Evolutionary conservation across 345 rosid genomes (phyloP), one percentile per base, ranked within the genome.

Genomic region (Barbarea vulgaris): DNA sequence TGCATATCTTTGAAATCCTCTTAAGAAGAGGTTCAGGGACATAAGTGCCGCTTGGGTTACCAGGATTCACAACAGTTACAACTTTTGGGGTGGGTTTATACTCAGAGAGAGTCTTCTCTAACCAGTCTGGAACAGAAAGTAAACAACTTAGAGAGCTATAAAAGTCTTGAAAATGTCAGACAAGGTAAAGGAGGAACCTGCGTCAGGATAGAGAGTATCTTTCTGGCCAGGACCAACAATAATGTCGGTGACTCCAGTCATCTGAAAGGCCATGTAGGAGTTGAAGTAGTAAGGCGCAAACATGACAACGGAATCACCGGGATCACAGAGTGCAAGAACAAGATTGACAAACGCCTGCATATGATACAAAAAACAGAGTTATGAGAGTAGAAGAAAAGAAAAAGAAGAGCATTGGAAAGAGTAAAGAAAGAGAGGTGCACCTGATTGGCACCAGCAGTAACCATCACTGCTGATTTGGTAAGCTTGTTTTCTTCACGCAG

Each of bases 381-480:
- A 11, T 27, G 42, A 77, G 67, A 47, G 2, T 9, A 63, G 10
- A 62, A 34, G 31, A 7, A 50, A 47, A 48, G 13, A 19, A 47
- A 34, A 30, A 18, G 24, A 46, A 75, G 57, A 67, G 53, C 11
- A 21, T 22, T 2, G 4, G 8, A 22, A 39, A 51, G 9, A 47
- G 64, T n/a, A 60, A 37, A 42, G 7, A 54, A 70, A 46, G 28
- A 41, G 2, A 3, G 30, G 15, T 19, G 64, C 51, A 92, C 97
- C 96, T 92, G 99, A 79, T 95, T 95, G 81, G 98, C 99, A 64
- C 99, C 98, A 4, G 99, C 87, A 73, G 99, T 95, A 64, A 92
- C 99, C 89, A 95, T 91, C 69, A 95, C 97, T 0, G 84, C 82
- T 24, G 99, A 95, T 56, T 84, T 88, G 56, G 72, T 79, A 69